Base-by-base conservation (phyloP, 179 eudicot species). In the Dionaea muscipula region DNA sequence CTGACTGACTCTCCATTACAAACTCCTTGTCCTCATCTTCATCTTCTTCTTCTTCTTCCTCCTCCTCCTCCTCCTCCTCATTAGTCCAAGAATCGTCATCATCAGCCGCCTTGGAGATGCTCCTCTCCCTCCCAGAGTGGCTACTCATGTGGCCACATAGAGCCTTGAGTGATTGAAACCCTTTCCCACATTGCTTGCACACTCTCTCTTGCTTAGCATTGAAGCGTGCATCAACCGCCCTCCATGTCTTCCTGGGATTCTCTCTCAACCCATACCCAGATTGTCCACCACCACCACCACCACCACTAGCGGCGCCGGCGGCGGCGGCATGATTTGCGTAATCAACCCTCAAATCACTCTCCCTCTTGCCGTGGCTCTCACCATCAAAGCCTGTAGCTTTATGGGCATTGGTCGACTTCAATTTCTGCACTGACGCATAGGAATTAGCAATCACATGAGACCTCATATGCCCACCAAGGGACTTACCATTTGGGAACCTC, bases 141-240 rank as follows among this genome's bases (percentile, higher is more conserved):
- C 85, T 74, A 40, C 88, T 86, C 97, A 86, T 87, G 66, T 90
- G 97, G 6, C 97, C 97, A 74, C 85, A 86, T 24, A 90, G 69
- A 55, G 97, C 94, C 66, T 87, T 86, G 72, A 84, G 67, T 16
- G 95, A 90, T 26, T 72, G 84, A 62, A 90, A 86, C 33, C 70
- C 75, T 66, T 75, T 90, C 0, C 97, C 95, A 75, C 97, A 86
- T 74, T 84, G 82, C 56, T 74, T 78, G 56, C 99, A 88, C 14
- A 76, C 51, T 56, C 75, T 81, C 14, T 62, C 66, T 2, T 68
- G 17, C 37, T 62, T 26, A 26, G 18, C 35, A 15, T 26, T 26
- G 25, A 49, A 24, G 33, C 33, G 24, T 25, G 53, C 24, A 66
- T 64, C 66, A 11, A 79, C 76, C 57, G 65, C 41, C 58, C 79